These are phyloP conservation scores for Sporobolomyces phaffii DNA, from an alignment of 768 basidiomycete species.

Conservation along the genomic window DNA sequence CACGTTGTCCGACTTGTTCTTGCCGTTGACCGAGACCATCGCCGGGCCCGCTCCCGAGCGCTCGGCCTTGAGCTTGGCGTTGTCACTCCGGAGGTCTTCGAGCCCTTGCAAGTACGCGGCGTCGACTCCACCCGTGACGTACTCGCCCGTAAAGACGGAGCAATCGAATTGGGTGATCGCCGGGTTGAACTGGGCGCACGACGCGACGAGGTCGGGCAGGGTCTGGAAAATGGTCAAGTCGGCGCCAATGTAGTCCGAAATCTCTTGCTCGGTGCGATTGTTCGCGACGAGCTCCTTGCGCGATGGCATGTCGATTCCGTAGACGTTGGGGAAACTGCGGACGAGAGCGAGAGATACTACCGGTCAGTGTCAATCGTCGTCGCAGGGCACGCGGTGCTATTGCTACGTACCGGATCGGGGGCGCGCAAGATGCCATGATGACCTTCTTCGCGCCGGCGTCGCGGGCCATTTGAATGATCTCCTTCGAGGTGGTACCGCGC, in stretches of 20 bases:
- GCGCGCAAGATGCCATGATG: conserved; percentile 92
- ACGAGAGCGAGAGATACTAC: background rate
- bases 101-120: conserved; percentile 70
- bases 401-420: conserved; percentile 81
- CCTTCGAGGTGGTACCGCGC: conserved; percentile 94
- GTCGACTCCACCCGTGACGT: conserved; percentile 87
- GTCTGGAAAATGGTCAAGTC: conserved; percentile 96
- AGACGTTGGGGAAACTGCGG: conserved; percentile 78
- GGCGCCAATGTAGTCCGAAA: conserved; percentile 78
- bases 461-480: conserved; percentile 98
- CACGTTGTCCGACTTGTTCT: conserved; percentile 1
- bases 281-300: conserved; percentile 86
- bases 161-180: conserved; percentile 77
- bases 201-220: conserved; percentile 73
- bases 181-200: conserved; percentile 73
- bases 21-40: conserved; percentile 16
- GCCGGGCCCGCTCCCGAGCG: background rate
- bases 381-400: no score
- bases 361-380: no score
- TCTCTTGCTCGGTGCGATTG: conserved; percentile 61
- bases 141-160: conserved; percentile 95
- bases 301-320: conserved; percentile 99
- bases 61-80: conserved; percentile 57
- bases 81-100: conserved; percentile 74
- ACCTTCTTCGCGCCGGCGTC: conserved; percentile 96